Evolutionary conservation across 495 filamentous ascomycete genomes (phyloP).

Genomic region (Trichoderma virens): DNA sequence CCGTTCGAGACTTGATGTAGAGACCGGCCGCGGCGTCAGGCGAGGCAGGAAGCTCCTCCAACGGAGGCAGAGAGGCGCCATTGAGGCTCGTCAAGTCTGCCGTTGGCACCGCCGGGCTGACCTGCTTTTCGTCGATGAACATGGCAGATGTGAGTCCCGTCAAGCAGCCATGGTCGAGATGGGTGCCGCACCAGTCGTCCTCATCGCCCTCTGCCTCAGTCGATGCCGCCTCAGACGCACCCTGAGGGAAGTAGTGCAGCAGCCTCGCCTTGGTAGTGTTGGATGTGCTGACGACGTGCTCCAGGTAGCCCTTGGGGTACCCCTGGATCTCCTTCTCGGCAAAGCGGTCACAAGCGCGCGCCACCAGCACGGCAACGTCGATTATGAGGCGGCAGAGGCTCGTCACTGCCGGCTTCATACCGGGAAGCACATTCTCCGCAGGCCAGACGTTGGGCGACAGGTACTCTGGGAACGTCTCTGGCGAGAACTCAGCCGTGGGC

Average conservation of each 20-base stretch:
- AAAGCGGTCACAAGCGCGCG: conserved; percentile 78
- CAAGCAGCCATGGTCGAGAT: conserved; percentile 87
- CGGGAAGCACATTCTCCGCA: conserved; percentile 51
- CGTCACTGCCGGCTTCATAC: conserved; percentile 64
- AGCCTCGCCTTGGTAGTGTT: conserved; percentile 87
- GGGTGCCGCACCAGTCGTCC: conserved; percentile 95
- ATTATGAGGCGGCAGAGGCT: conserved; percentile 78
- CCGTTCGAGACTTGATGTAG: conserved; percentile 82
- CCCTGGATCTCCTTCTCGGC: conserved; percentile 66
- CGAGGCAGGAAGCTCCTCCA: conserved; percentile 61
- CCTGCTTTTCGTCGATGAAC: conserved; percentile 79
- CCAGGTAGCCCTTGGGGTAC: conserved; percentile 72
- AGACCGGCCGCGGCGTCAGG: conserved; percentile 81
- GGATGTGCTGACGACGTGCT: conserved; percentile 76
- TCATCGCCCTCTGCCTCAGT: conserved; percentile 39
- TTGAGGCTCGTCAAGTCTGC: conserved; percentile 19
- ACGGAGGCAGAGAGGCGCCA: conserved; percentile 31
- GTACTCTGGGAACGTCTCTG: conserved; percentile 53
- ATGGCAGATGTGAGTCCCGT: conserved; percentile 91
- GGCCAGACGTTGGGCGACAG: conserved; percentile 80
- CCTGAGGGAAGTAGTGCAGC: conserved; percentile 83
- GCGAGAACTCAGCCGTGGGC: conserved; percentile 47
- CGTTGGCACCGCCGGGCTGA: conserved; percentile 25
- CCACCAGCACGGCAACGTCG: conserved; percentile 80
- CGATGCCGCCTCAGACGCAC: conserved; percentile 20